A percentile compares a stretch with the other conserved stretches of the same genome.
Conservation (phyloP, 2,329 filamentous ascomycete species). For the Epichloe typhina region DNA sequence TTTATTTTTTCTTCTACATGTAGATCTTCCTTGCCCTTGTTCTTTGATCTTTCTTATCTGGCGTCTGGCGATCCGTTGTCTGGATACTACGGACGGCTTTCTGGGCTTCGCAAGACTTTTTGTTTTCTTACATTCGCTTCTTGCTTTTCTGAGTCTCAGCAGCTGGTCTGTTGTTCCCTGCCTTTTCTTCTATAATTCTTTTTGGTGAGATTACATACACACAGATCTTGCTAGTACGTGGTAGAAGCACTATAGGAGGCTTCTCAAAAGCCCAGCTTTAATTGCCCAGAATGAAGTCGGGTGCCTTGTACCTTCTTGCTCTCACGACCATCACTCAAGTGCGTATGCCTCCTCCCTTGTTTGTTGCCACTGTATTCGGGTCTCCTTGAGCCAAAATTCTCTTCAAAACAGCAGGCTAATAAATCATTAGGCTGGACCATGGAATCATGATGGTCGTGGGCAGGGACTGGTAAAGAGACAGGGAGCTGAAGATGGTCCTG, state of each 20-base stretch:
- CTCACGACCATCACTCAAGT: constrained; percentile 10
- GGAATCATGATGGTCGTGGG: neutral
- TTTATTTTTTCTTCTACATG: neutral
- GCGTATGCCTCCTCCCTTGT: neutral
- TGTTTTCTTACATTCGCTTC: neutral
- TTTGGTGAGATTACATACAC: too few relatives aligned
- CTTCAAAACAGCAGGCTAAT: neutral
- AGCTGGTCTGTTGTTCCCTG: constrained; percentile 4
- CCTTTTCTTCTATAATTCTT: neutral
- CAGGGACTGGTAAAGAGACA: neutral
- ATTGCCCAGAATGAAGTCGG: constrained; percentile 9
- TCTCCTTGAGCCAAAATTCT: neutral
- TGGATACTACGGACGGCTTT: neutral
- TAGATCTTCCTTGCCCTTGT: neutral
- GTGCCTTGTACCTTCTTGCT: constrained; percentile 9
- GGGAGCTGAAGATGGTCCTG: neutral
- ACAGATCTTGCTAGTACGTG: neutral
- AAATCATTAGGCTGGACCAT: neutral
- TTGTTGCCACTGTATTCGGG: neutral
- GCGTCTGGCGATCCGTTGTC: neutral
- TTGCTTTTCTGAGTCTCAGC: neutral
- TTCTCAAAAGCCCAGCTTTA: neutral
- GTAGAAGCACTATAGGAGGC: neutral
- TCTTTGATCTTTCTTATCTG: neutral
- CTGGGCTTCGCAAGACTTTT: neutral